Conservation (phyloP, 352 stramenopile species). For the Globisporangium paroecandrum region DNA sequence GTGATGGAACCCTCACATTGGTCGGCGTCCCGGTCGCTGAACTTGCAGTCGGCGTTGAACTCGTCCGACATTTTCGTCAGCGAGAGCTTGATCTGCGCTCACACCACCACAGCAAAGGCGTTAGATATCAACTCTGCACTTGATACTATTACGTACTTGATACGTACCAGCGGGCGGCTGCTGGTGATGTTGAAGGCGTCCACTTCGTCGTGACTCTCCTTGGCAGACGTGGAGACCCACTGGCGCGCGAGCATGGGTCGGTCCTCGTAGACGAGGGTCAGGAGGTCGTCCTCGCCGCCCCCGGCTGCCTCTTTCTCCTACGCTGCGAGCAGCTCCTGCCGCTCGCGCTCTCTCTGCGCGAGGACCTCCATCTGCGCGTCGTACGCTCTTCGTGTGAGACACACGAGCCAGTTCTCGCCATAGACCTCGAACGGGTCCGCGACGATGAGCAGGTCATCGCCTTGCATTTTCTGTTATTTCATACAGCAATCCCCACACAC, state of each 20-base stretch:
- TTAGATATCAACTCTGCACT: not conserved
- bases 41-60: slow-evolving; percentile 83
- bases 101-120: not conserved
- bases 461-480: slow-evolving; percentile 50
- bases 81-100: slow-evolving; percentile 60
- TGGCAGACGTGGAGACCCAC: slow-evolving; percentile 46
- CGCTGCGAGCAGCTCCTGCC: slow-evolving; percentile 35
- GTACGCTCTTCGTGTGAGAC: slow-evolving; percentile 59
- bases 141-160: too few species aligned
- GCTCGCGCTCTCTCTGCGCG: slow-evolving; percentile 42
- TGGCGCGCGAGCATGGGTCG: slow-evolving; percentile 56
- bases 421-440: slow-evolving; percentile 73
- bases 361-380: slow-evolving; percentile 69
- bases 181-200: slow-evolving; percentile 50
- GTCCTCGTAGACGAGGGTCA: slow-evolving; percentile 73
- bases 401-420: slow-evolving; percentile 84
- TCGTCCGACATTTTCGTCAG: slow-evolving; percentile 81
- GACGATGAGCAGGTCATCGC: slow-evolving; percentile 72
- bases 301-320: slow-evolving; percentile 29
- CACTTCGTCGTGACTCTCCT: slow-evolving; percentile 68
- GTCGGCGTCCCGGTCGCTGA: slow-evolving; percentile 76
- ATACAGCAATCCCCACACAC: not conserved
- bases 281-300: slow-evolving; percentile 39
- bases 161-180: slow-evolving; percentile 38
- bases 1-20: slow-evolving; percentile 38